Evolutionary conservation across 192 early-diverging fungal genomes (phyloP).

Genomic region (Podila minutissima): DNA sequence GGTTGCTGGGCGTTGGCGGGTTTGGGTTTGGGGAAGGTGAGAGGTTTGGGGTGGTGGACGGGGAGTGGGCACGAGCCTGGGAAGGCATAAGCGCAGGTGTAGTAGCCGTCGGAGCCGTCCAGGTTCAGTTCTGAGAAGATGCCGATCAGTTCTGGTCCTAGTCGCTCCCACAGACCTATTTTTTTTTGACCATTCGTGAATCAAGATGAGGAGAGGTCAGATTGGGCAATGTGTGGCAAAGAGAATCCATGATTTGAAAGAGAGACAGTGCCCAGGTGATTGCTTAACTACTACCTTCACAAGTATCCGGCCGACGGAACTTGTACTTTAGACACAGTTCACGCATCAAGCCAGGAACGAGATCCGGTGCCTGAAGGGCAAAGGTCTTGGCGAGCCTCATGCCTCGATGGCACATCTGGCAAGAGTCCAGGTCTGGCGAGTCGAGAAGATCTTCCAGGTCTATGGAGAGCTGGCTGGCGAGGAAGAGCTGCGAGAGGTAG

Average conservation of each 20-base stretch:
- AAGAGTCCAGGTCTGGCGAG: slow-evolving; percentile 33
- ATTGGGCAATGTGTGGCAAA: too few species aligned
- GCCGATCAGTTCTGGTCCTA: slow-evolving; percentile 25
- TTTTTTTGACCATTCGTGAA: not conserved
- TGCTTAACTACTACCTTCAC: slow-evolving; percentile 20
- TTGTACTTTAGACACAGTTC: slow-evolving; percentile 22
- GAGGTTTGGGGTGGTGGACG: slow-evolving; percentile 18
- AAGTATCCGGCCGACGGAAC: slow-evolving; percentile 24
- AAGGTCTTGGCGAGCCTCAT: slow-evolving; percentile 30
- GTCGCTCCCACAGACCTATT: slow-evolving; percentile 27
- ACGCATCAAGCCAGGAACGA: slow-evolving; percentile 29
- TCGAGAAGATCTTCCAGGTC: slow-evolving; percentile 39
- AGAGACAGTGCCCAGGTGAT: too few species aligned
- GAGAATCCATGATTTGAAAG: too few species aligned
- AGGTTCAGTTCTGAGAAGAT: slow-evolving; percentile 43
- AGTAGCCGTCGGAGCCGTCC: slow-evolving; percentile 37
- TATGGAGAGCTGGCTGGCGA: slow-evolving; percentile 13
- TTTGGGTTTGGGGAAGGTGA: slow-evolving; percentile 58
- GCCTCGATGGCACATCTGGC: slow-evolving; percentile 41
- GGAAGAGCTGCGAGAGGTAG: slow-evolving; percentile 14
- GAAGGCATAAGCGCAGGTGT: slow-evolving; percentile 42
- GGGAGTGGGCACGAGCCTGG: slow-evolving; percentile 45
- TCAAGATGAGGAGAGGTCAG: not conserved
- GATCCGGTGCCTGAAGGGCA: slow-evolving; percentile 29
- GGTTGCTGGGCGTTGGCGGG: slow-evolving; percentile 40